A percentile compares a stretch with the other conserved stretches of the same genome.
Conservation (phyloP, 768 basidiomycete species). For the Rhizopogon vinicolor region DNA sequence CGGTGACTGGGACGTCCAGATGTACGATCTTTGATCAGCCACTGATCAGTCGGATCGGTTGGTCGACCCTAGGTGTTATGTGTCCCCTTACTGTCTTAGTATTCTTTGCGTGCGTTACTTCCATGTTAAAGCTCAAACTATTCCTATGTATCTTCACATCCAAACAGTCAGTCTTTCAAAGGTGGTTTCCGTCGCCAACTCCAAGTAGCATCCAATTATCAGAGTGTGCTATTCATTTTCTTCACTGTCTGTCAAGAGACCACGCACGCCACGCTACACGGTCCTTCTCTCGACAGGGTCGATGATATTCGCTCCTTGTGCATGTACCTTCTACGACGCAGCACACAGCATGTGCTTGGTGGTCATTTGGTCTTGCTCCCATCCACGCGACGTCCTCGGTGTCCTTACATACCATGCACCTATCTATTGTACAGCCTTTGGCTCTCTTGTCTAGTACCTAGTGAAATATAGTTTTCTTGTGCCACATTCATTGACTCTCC, state of each 20-base stretch:
- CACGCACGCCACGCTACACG: background rate
- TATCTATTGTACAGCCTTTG: slow-evolving; percentile 16
- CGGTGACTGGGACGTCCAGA: background rate
- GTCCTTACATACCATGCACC: slow-evolving; percentile 3
- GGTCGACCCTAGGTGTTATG: background rate
- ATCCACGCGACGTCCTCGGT: background rate
- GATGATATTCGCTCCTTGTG: background rate
- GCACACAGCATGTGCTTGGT: background rate
- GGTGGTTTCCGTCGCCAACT: background rate
- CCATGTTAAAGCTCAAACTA: background rate
- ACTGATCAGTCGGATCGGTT: background rate
- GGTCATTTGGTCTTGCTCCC: background rate
- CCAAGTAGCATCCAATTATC: background rate
- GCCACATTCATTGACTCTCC: slow-evolving; percentile 53
- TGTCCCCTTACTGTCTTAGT: background rate
- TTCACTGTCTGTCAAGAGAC: background rate
- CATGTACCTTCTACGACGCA: background rate
- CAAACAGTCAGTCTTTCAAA: background rate
- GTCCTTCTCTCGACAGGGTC: background rate
- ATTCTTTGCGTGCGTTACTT: background rate
- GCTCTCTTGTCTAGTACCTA: slow-evolving; percentile 28
- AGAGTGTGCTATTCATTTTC: too few species aligned
- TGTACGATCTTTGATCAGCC: background rate
- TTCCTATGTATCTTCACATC: background rate
- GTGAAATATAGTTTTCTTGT: slow-evolving; percentile 34